Evolutionary conservation across 1,284 basidiomycete genomes (phyloP).

Genomic region (Sphaerobolus stellatus): DNA sequence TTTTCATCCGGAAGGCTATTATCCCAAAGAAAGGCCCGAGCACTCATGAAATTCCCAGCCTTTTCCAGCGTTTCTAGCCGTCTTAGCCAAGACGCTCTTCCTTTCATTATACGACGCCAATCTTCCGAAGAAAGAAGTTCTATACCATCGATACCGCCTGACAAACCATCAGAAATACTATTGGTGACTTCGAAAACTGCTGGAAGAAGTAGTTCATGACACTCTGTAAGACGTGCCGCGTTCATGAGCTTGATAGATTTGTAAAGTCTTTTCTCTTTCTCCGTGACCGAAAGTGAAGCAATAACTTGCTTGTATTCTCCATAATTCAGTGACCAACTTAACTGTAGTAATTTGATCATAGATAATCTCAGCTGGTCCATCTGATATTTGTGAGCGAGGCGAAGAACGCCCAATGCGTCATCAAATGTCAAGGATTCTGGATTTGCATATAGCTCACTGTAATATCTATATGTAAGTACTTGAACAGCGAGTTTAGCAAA

Average conservation of each 20-base stretch:
- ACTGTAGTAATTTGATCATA: neutral
- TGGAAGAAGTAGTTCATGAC: neutral
- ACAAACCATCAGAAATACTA: neutral
- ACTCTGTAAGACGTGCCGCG: neutral
- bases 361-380: neutral
- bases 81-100: neutral
- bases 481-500: neutral
- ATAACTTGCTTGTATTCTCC: neutral
- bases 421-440: neutral
- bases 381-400: constrained; percentile 1
- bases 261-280: neutral
- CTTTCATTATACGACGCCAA: neutral
- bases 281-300: neutral
- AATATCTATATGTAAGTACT: neutral
- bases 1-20: neutral
- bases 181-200: constrained; percentile 4
- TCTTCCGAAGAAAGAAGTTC: neutral
- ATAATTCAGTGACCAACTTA: constrained; percentile 1
- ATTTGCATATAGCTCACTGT: neutral
- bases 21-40: neutral
- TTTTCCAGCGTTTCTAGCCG: neutral
- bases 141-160: too few species aligned
- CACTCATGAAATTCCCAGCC: neutral
- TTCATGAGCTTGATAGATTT: constrained; percentile 3
- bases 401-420: neutral